Evolutionary conservation across 2,329 filamentous ascomycete genomes (phyloP).

Genomic region (Xylariaceae sp.): DNA sequence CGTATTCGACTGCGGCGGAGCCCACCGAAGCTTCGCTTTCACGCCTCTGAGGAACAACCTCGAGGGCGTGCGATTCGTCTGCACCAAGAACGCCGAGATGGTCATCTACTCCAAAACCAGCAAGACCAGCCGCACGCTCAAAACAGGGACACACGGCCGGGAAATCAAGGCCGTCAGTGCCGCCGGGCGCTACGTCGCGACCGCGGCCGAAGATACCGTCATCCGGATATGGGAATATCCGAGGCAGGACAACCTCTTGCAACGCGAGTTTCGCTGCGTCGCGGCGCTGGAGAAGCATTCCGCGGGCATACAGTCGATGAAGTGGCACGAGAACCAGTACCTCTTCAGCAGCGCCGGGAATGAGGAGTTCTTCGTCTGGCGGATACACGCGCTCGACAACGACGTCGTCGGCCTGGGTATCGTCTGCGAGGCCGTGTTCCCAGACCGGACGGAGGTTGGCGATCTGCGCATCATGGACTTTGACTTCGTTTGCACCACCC

Average conservation of each 20-base stretch:
- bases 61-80: slow-evolving; percentile 55
- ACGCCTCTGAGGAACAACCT: slow-evolving; percentile 25
- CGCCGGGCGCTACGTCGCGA: slow-evolving; percentile 48
- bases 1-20: slow-evolving; percentile 76
- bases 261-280: slow-evolving; percentile 40
- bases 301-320: slow-evolving; percentile 76
- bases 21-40: slow-evolving; percentile 69
- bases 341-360: slow-evolving; percentile 83
- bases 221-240: slow-evolving; percentile 67
- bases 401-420: slow-evolving; percentile 48
- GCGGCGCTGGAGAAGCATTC: slow-evolving; percentile 72
- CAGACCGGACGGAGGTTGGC: slow-evolving; percentile 44
- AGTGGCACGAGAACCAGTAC: slow-evolving; percentile 67
- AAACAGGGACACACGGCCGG: slow-evolving; percentile 73
- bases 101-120: slow-evolving; percentile 41
- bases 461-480: slow-evolving; percentile 83
- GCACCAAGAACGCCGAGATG: slow-evolving; percentile 63
- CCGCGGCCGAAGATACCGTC: slow-evolving; percentile 66
- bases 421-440: slow-evolving; percentile 51
- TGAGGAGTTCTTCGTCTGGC: slow-evolving; percentile 89
- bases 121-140: slow-evolving; percentile 45
- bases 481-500: slow-evolving; percentile 42
- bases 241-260: slow-evolving; percentile 11
- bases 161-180: slow-evolving; percentile 63
- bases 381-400: slow-evolving; percentile 48